These are phyloP conservation scores for Peronospora tabacina DNA, from an alignment of 352 stramenopile genomes.

Conservation along the genomic window DNA sequence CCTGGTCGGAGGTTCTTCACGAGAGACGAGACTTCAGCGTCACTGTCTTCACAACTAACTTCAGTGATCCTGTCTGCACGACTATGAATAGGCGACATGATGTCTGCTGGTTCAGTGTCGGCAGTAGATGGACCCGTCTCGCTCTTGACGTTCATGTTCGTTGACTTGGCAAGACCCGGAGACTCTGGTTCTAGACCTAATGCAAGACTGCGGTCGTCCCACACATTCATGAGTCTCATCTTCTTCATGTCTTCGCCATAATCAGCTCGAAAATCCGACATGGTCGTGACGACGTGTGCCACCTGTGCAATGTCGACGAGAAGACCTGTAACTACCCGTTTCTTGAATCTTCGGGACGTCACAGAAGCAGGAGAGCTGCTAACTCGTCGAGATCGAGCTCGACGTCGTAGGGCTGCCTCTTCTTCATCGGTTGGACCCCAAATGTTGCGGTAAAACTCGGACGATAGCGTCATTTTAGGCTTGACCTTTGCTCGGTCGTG, in stretches of 20 bases:
- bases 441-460: constrained; percentile 60
- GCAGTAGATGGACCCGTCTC: constrained; percentile 24
- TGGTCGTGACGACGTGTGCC: constrained; percentile 56
- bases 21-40: constrained; percentile 23
- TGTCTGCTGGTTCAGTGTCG: constrained; percentile 33
- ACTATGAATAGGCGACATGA: constrained; percentile 42
- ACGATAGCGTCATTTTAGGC: constrained; percentile 31
- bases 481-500: constrained; percentile 32
- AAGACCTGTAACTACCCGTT: constrained; percentile 28
- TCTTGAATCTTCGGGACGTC: constrained; percentile 28
- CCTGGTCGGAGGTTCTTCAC: constrained; percentile 15
- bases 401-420: constrained; percentile 16
- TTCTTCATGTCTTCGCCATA: constrained; percentile 36
- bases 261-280: constrained; percentile 61
- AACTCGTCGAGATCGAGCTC: constrained; percentile 19
- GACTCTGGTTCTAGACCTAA: constrained; percentile 14
- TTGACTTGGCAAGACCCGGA: constrained; percentile 1
- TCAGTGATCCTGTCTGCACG: constrained; percentile 36
- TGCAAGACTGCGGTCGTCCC: constrained; percentile 33
- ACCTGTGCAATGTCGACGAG: constrained; percentile 69
- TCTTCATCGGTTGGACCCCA: constrained; percentile 34
- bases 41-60: constrained; percentile 37
- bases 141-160: constrained; percentile 4
- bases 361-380: constrained; percentile 15
- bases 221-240: constrained; percentile 41